Base-by-base conservation (phyloP, 805 yeast genomes). In the Teunomyces stri region DNA sequence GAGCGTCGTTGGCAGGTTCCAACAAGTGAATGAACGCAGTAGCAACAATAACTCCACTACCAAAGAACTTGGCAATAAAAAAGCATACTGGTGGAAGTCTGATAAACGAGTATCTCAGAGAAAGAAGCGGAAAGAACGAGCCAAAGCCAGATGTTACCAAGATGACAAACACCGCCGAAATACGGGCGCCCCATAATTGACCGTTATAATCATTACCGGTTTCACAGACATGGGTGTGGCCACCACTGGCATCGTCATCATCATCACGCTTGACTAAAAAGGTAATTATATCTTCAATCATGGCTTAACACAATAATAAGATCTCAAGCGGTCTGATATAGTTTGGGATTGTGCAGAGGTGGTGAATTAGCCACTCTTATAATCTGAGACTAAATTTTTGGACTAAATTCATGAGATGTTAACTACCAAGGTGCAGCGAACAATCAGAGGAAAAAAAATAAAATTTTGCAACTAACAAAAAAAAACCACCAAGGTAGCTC, bases 21-120 rank as follows among this genome's bases (percentile, higher is more conserved):
- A 87, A 65, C 50, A 87, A 68, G 67, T 87, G 95, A 27, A 87
- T 81, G 56, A 87, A 85, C 0, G 91, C 88, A 1, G 95, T 87
- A 11, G 92, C 87, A 10, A 87, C 76, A 58, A 87, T 87, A 42
- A 87, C 92, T 46, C 95, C 95, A 3, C 91, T 84, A 51, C 95
- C 95, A 60, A 87, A 87, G 65, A 76, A 86, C 58, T 85, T 86
- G 43, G 87, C 82, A 42, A 82, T 62, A 60, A 84, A 83, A 65
- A 84, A 85, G 52, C 81, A 76, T 80, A 81, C 75, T 11, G 74
- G 57, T 1, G 89, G 89, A 49, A 84, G 55, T 51, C 81, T 69
- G 38, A 85, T 71, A 54, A 76, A 76, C 0, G 87, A 80, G 56
- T 77, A 79, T 51, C 71, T 71, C 4, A 87, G 81, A 0, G 87